Conservation (phyloP, 345 rosid species). For the Arabis hirsuta region DNA sequence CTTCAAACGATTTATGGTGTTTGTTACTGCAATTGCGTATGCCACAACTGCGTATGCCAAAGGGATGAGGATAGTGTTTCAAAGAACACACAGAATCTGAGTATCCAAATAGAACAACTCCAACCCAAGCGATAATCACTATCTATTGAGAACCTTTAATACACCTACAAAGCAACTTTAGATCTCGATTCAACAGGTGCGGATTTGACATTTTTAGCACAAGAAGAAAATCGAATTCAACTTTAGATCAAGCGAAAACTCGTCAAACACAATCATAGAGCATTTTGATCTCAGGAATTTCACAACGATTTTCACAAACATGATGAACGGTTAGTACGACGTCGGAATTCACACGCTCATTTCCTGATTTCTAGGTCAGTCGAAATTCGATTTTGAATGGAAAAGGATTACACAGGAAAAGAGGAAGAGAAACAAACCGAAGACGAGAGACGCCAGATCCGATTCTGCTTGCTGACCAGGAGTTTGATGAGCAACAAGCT, state of each 20-base stretch:
- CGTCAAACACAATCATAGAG: neutral
- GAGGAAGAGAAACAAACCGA: constrained; percentile 49
- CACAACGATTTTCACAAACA: neutral
- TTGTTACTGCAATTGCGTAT: neutral
- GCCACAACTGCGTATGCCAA: constrained; percentile 1
- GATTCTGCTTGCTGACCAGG: constrained; percentile 58
- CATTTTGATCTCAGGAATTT: neutral
- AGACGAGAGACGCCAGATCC: constrained; percentile 65
- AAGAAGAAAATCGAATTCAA: neutral
- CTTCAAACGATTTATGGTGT: neutral
- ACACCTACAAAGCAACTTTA: neutral
- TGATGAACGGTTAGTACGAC: neutral
- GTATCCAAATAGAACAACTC: neutral
- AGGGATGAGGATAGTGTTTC: neutral
- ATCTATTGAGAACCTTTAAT: neutral
- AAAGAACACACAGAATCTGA: neutral
- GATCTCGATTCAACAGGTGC: constrained; percentile 9
- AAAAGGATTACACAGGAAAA: neutral
- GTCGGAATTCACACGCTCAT: neutral
- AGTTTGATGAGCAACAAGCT: constrained; percentile 38
- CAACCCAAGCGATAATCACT: neutral
- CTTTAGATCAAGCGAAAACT: constrained; percentile 13
- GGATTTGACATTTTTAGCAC: constrained; percentile 9
- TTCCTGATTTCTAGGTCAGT: constrained; percentile 8
- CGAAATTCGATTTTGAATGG: neutral